Evolutionary conservation across 345 rosid genomes (phyloP), one percentile per base, ranked within the genome.

Genomic region (Eucalyptus globulus): DNA sequence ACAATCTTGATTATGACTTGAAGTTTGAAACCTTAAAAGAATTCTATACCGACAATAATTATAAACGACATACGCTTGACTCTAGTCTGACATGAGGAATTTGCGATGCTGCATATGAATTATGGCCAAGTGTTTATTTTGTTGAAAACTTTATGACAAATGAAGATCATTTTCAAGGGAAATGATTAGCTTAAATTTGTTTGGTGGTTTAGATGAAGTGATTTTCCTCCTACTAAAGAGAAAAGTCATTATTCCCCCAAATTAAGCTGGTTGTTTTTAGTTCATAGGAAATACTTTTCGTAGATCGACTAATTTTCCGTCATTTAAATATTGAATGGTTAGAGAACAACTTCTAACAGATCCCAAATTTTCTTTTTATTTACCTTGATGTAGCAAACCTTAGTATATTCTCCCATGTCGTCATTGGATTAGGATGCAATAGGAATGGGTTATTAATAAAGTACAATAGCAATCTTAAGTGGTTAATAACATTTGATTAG

Each of bases 291-390:
- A 22, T 21, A 9, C 12, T 56, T 22, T 56, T 56, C 1, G 1
- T 22, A 8, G 0, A 56, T 56, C 3, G 12, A 56, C 0, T 56
- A 56, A 13, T 56, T 56, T 56, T 56, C 27, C 2, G 1, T 56
- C 12, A 56, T 56, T 24, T 5, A 56, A 56, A 22, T 56, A 22
- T 56, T 24, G 3, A 5, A 56, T 21, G 6, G 12, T 9, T 1
- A 1, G 1, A 56, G 22, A 56, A 22, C 1, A 56, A 56, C 4
- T 56, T 56, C 1, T 9, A 56, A 56, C 1, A 8, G 1, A 22
- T 13, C 62, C 6, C 27, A 22, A 56, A 4, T 58, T 58, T 58
- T 26, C 7, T 58, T 58, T 26, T 11, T 58, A 58, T 26, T 24
- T 58, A 1, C 67, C 14, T 26, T 26, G 7, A 58, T 26, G 29